A percentile compares a stretch with the other conserved stretches of the same genome.
These are phyloP conservation scores for Citeromyces matritensis DNA, from an alignment of 805 yeast genomes.

Conservation along the genomic window DNA sequence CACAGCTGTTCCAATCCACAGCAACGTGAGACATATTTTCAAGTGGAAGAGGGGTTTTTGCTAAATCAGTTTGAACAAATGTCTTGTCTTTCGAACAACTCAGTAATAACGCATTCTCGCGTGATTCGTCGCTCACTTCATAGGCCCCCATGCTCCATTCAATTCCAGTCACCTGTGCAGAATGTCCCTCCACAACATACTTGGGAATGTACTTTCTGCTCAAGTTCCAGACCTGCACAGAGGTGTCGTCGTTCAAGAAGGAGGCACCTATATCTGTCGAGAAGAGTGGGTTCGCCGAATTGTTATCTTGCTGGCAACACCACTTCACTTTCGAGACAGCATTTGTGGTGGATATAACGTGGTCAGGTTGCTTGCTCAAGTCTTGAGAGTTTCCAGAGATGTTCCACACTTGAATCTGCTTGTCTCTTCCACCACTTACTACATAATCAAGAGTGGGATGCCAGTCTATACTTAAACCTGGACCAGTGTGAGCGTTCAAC, in stretches of 20 bases:
- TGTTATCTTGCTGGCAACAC: constrained; percentile 27
- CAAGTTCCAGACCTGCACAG: constrained; percentile 55
- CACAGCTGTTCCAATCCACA: constrained; percentile 38
- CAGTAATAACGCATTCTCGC: constrained; percentile 14
- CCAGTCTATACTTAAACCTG: constrained; percentile 80
- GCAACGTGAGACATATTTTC: constrained; percentile 38
- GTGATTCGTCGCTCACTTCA: not conserved
- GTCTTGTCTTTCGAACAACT: constrained; percentile 35
- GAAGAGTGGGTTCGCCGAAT: constrained; percentile 16
- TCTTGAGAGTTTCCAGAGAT: constrained; percentile 22
- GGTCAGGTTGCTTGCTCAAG: constrained; percentile 38
- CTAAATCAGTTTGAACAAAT: constrained; percentile 31
- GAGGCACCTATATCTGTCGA: constrained; percentile 62
- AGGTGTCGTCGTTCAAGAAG: constrained; percentile 58
- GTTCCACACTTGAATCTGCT: constrained; percentile 67
- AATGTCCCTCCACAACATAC: constrained; percentile 31
- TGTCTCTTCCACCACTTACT: constrained; percentile 88
- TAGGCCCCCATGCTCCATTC: constrained; percentile 30
- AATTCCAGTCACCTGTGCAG: constrained; percentile 39
- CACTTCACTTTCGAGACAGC: constrained; percentile 70
- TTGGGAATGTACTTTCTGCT: constrained; percentile 62
- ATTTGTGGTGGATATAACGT: constrained; percentile 57
- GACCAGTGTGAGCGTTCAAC: constrained; percentile 82
- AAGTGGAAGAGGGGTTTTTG: constrained; percentile 22
- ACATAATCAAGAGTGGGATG: constrained; percentile 74